These are phyloP conservation scores for Lipomyces starkeyi DNA, from an alignment of 805 yeast species.

Conservation along the genomic window DNA sequence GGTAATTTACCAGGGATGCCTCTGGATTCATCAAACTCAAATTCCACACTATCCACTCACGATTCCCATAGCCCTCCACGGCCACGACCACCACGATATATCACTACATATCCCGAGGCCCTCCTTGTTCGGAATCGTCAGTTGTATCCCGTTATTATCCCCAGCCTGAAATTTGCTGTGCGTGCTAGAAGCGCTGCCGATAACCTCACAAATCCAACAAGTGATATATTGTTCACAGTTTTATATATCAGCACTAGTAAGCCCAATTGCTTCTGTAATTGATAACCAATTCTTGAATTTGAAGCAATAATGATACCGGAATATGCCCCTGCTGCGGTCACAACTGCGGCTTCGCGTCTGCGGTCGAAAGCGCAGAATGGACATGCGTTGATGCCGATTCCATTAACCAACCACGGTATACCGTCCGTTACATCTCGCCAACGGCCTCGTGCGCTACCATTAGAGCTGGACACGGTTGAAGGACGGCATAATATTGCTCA, in stretches of 20 bases:
- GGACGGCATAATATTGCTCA: slow-evolving; percentile 3
- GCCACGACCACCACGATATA: not conserved
- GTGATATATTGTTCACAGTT: not conserved
- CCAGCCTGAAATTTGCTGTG: not conserved
- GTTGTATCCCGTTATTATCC: not conserved
- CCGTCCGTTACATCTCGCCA: slow-evolving; percentile 34
- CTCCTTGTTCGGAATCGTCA: not conserved
- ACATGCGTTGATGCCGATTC: slow-evolving; percentile 14
- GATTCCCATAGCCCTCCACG: not conserved
- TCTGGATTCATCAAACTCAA: not conserved
- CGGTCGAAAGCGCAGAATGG: slow-evolving; percentile 3
- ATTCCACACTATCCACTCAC: not conserved
- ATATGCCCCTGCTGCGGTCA: slow-evolving; percentile 2
- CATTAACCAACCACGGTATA: slow-evolving; percentile 27
- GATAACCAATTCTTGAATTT: not conserved
- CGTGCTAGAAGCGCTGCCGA: not conserved
- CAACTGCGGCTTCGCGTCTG: slow-evolving; percentile 1
- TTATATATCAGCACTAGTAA: not conserved
- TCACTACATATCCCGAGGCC: not conserved
- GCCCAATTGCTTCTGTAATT: not conserved
- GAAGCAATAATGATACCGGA: slow-evolving; percentile 1
- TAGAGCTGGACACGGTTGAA: slow-evolving; percentile 26
- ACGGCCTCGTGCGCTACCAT: slow-evolving; percentile 26
- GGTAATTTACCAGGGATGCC: not conserved
- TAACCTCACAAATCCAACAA: not conserved